Conservation (phyloP, 2,329 filamentous ascomycete genomes). For the Paecilomyces dactylethromorphus region DNA sequence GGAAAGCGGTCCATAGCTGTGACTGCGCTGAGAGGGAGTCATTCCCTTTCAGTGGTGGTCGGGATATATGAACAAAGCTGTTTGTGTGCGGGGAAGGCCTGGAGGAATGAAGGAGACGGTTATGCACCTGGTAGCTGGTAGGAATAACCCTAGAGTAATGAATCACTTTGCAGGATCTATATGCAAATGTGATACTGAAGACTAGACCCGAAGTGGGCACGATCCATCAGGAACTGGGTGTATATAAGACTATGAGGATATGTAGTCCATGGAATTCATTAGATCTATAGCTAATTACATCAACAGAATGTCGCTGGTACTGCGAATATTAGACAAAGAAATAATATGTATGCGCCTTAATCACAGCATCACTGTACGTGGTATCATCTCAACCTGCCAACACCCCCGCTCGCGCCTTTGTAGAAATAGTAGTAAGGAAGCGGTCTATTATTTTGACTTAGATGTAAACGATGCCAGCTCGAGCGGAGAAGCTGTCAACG, state of each 20-base stretch:
- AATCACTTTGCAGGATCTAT: neutral
- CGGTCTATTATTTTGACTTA: neutral
- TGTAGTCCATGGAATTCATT: neutral
- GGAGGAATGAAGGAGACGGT: neutral
- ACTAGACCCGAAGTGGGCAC: neutral
- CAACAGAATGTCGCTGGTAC: neutral
- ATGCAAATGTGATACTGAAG: neutral
- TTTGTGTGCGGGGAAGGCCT: neutral
- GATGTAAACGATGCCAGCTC: conserved; percentile 27
- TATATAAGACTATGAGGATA: neutral
- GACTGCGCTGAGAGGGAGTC: neutral
- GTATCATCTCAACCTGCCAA: neutral
- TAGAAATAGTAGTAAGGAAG: neutral
- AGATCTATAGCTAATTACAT: neutral
- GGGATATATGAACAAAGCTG: neutral
- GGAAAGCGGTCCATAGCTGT: neutral
- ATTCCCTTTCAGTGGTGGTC: neutral
- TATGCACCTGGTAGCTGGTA: neutral
- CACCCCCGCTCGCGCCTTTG: neutral
- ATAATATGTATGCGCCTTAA: neutral
- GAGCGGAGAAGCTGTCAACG: conserved; percentile 54
- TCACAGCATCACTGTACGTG: neutral
- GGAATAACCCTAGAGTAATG: too few relatives aligned
- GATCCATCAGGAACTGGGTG: neutral
- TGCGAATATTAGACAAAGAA: neutral